These are phyloP conservation scores for Rhinocladiella similis DNA, from an alignment of 2,329 filamentous ascomycete species.

Conservation along the genomic window DNA sequence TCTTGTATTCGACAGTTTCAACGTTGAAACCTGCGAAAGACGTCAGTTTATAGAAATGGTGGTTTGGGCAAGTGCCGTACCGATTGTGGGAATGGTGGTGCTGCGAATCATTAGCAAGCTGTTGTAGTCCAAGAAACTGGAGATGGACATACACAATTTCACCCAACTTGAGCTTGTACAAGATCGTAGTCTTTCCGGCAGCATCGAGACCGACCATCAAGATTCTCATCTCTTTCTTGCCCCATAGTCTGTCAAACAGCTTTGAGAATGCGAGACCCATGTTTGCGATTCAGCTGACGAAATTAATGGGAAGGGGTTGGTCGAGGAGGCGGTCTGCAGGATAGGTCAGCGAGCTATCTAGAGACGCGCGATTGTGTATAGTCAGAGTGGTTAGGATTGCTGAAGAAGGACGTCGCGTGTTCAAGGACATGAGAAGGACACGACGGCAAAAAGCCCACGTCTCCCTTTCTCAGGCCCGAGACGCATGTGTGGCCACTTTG, in stretches of 20 bases:
- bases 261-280: constrained; percentile 99
- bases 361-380: neutral
- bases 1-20: constrained; percentile 99
- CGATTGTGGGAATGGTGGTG: constrained; percentile 98
- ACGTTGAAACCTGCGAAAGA: constrained; percentile 86
- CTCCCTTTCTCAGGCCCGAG: constrained; percentile 12
- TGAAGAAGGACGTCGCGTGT: neutral
- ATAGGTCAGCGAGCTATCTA: constrained; percentile 22
- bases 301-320: constrained; percentile 20
- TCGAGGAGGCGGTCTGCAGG: constrained; percentile 41
- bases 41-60: constrained; percentile 11
- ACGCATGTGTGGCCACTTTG: constrained; percentile 32
- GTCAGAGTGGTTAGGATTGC: neutral
- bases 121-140: neutral
- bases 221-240: constrained; percentile 99
- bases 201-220: constrained; percentile 99
- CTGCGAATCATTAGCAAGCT: constrained; percentile 49
- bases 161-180: constrained; percentile 99
- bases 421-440: constrained; percentile 3
- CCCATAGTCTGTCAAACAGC: constrained; percentile 93
- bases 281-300: constrained; percentile 49
- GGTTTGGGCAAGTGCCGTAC: constrained; percentile 48
- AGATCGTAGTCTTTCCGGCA: constrained; percentile 99
- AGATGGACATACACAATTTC: constrained; percentile 33
- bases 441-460: constrained; percentile 5